These are phyloP conservation scores for Phytophthora macrochlamydospora DNA, from an alignment of 352 stramenopile species.

Conservation along the genomic window DNA sequence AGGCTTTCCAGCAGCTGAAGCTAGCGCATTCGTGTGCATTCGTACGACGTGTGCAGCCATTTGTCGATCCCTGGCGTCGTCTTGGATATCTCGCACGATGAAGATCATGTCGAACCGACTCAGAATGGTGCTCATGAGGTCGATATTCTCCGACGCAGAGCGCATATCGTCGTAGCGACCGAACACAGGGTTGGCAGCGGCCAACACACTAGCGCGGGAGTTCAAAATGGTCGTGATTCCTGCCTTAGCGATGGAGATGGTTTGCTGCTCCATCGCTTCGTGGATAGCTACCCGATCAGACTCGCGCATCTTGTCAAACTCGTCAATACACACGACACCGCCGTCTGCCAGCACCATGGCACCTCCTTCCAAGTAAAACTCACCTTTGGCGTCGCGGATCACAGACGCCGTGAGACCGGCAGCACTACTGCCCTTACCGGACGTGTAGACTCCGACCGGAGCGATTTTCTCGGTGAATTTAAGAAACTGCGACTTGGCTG, in stretches of 20 bases:
- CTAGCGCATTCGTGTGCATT: conserved; percentile 94
- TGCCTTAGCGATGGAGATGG: conserved; percentile 99
- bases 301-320: conserved; percentile 96
- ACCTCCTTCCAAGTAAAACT: conserved; percentile 98
- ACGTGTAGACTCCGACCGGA: conserved; percentile 98
- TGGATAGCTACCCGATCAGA: conserved; percentile 98
- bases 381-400: conserved; percentile 93
- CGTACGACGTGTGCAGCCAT: conserved; percentile 99
- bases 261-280: conserved; percentile 99
- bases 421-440: conserved; percentile 97
- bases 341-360: conserved; percentile 98
- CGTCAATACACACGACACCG: conserved; percentile 98
- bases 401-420: conserved; percentile 98
- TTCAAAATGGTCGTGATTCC: conserved; percentile 99
- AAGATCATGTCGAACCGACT: conserved; percentile 99
- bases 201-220: conserved; percentile 91
- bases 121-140: conserved; percentile 99
- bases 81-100: conserved; percentile 98
- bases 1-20: conserved; percentile 27
- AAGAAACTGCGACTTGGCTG: conserved; percentile 98
- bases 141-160: conserved; percentile 98
- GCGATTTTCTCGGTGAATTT: conserved; percentile 98
- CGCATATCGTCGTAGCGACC: conserved; percentile 99
- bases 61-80: conserved; percentile 95
- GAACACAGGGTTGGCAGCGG: conserved; percentile 98